Evolutionary conservation across 2,329 filamentous ascomycete genomes (phyloP), one percentile per base, ranked within the genome.

Genomic region (Fusarium domesticum): DNA sequence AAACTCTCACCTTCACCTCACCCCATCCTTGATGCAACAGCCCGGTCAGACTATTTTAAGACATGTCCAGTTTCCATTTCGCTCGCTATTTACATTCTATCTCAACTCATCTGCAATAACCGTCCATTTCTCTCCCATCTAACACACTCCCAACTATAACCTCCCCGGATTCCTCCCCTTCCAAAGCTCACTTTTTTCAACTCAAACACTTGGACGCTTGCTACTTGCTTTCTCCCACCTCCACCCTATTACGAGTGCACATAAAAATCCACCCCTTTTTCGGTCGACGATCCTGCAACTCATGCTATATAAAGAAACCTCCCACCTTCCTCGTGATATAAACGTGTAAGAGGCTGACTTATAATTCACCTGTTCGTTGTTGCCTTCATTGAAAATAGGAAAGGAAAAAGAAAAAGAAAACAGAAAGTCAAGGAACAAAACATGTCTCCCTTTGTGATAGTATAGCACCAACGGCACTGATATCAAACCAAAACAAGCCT

Each of bases 241-340:
- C n/a, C n/a, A n/a, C n/a, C n/a, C n/a, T n/a, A n/a, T n/a, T n/a
- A n/a, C n/a, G n/a, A n/a, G n/a, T n/a, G n/a, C n/a, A n/a, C n/a
- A n/a, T n/a, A n/a, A n/a, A n/a, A n/a, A n/a, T n/a, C n/a, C n/a
- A 34, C 34, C 19, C 20, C 46, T 23, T 20, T 32, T 42, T 35
- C 15, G 14, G 12, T 18, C 31, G n/a, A n/a, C n/a, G n/a, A n/a
- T n/a, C n/a, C n/a, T n/a, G n/a, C n/a, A n/a, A n/a, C 15, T 44
- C 37, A 40, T 54, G 16, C 34, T n/a, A 31, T 33, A 40, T 37
- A 47, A 23, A 38, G 43, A n/a, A n/a, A n/a, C n/a, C n/a, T n/a
- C n/a, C n/a, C n/a, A n/a, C n/a, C 53, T 54, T 43, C 47, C 53
- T 61, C 58, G 34, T 61, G 32, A 57, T 58, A 54, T 57, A 43